Base-by-base conservation (phyloP, 1,284 basidiomycete genomes). In the Fomitiporia mediterranea region DNA sequence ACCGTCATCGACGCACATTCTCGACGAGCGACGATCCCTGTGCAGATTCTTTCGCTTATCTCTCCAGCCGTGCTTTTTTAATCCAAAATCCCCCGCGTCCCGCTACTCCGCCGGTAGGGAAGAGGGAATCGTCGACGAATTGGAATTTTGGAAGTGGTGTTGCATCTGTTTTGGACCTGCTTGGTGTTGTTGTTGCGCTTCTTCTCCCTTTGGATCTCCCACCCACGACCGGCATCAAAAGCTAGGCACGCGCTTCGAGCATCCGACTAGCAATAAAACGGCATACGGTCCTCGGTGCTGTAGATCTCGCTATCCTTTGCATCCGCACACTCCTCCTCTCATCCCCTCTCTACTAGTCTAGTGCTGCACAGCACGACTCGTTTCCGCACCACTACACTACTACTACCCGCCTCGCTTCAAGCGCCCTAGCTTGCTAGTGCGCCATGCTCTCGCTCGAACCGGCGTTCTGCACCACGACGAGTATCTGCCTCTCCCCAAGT, bases 361-460 rank as follows among this genome's bases (percentile, higher is more conserved):
- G n/a, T n/a, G n/a, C n/a, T n/a, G n/a, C n/a, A n/a, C n/a, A n/a
- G n/a, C n/a, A n/a, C n/a, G n/a, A 25, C 21, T 25, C 17, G 21
- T 25, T 2, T 43, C 42, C 4, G 13, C 42, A 8, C n/a, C n/a
- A n/a, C n/a, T n/a, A 43, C 42, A 2, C 21, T 2, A 15, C 19
- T 21, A n/a, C n/a, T 43, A 28, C 44, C 6, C 19, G 28, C 6
- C 7, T 13, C 19, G 25, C n/a, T n/a, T n/a, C n/a, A n/a, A n/a
- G 25, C 25, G 25, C 44, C 25, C 44, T 30, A 46, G 44, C 28
- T 28, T 11, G 25, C 27, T 43, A 43, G 44, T n/a, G 43, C 43
- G 43, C 25, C 44, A 51, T 51, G 50, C 50, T 51, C 39, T 34
- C 40, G 23, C 21, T 53, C 28, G 40, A 47, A 21, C 40, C 34